These are phyloP conservation scores for Helichrysum umbraculigerum DNA, from an alignment of 129 eudicot genomes.

Conservation along the genomic window DNA sequence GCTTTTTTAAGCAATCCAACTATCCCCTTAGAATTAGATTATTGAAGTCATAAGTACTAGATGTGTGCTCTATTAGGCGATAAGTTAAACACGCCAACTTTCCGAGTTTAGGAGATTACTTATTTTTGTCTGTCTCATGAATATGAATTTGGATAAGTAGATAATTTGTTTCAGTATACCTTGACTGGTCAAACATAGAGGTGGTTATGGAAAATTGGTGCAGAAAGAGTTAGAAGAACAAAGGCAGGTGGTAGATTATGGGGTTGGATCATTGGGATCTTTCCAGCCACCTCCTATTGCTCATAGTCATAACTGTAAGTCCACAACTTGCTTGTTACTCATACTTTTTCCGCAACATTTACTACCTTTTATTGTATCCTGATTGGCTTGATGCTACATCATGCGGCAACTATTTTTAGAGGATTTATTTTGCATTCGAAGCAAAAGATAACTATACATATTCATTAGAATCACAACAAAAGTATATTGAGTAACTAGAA, in stretches of 20 bases:
- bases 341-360: not conserved
- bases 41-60: not conserved
- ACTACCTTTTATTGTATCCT: not conserved
- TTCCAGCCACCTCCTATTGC: constrained; percentile 75
- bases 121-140: not conserved
- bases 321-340: constrained; percentile 10
- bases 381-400: not conserved
- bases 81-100: not conserved
- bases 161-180: constrained; percentile 34
- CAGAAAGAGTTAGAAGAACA: constrained; percentile 89
- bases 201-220: constrained; percentile 94
- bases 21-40: not conserved
- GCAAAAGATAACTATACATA: not conserved
- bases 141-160: not conserved
- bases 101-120: not conserved
- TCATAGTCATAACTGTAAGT: constrained; percentile 62
- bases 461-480: too few relatives aligned
- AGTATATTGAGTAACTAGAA: too few relatives aligned
- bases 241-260: constrained; percentile 90
- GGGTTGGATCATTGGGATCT: constrained; percentile 78
- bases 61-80: not conserved
- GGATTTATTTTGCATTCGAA: not conserved
- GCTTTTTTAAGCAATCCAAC: not conserved
- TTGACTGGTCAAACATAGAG: constrained; percentile 81
- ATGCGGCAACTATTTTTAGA: not conserved